These are phyloP conservation scores for Boletus patriciae DNA, from an alignment of 768 basidiomycete genomes.

Conservation along the genomic window DNA sequence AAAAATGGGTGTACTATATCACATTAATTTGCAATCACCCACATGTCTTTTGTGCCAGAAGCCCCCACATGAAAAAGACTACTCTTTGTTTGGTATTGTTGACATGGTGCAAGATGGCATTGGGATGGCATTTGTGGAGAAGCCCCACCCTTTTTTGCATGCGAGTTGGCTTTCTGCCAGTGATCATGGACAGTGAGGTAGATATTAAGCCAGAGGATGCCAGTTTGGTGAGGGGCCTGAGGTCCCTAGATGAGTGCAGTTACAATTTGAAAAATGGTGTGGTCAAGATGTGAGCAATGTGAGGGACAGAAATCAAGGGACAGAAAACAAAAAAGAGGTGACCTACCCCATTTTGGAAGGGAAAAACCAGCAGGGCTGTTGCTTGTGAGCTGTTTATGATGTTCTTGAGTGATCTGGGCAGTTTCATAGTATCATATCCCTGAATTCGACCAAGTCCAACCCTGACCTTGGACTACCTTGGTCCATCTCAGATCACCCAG, in stretches of 20 bases:
- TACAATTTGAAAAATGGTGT: neutral
- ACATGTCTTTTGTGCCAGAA: slow-evolving; percentile 71
- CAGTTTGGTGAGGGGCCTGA: slow-evolving; percentile 66
- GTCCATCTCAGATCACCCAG: too few species aligned
- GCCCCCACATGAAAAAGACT: slow-evolving; percentile 83
- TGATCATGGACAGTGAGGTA: slow-evolving; percentile 77
- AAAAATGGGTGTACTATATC: slow-evolving; percentile 43
- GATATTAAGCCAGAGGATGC: slow-evolving; percentile 78
- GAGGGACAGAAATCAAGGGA: neutral
- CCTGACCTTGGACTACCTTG: too few species aligned
- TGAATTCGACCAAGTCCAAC: too few species aligned
- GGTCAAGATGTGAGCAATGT: neutral
- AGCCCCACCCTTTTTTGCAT: slow-evolving; percentile 81
- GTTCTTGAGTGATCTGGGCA: slow-evolving; percentile 57
- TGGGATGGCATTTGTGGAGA: slow-evolving; percentile 64
- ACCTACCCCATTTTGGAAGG: slow-evolving; percentile 63
- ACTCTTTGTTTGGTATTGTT: slow-evolving; percentile 43
- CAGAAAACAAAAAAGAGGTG: neutral
- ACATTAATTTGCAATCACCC: slow-evolving; percentile 54
- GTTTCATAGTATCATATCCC: too few species aligned
- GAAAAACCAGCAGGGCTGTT: slow-evolving; percentile 65
- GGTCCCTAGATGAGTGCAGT: slow-evolving; percentile 45
- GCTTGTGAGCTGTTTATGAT: slow-evolving; percentile 74
- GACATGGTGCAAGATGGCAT: slow-evolving; percentile 45
- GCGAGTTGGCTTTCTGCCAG: slow-evolving; percentile 71